These are phyloP conservation scores for Isabelozyma pseudorhagii DNA, from an alignment of 805 yeast genomes.

Conservation along the genomic window DNA sequence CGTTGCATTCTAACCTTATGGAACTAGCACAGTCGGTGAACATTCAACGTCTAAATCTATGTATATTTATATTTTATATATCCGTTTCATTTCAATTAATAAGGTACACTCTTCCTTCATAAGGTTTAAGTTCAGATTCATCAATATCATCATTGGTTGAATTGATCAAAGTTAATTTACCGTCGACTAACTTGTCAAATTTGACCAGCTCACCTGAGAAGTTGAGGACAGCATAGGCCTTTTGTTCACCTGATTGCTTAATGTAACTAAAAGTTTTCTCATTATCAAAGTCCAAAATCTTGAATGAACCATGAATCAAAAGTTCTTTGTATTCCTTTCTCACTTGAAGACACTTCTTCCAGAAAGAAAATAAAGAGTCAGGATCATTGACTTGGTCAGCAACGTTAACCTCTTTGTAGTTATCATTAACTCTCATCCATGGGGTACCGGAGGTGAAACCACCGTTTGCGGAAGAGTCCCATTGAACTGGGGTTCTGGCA, in stretches of 20 bases:
- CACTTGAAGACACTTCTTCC: slow-evolving; percentile 38
- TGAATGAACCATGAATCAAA: slow-evolving; percentile 45
- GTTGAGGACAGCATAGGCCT: slow-evolving; percentile 40
- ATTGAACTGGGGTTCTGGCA: slow-evolving; percentile 56
- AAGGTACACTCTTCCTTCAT: slow-evolving; percentile 44
- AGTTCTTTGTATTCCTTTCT: slow-evolving; percentile 46
- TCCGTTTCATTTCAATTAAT: not conserved
- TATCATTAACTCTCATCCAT: slow-evolving; percentile 53
- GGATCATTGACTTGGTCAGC: slow-evolving; percentile 44
- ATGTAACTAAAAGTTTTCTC: slow-evolving; percentile 38
- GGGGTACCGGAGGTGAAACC: slow-evolving; percentile 50
- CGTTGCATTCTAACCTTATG: not conserved
- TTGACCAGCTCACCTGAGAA: slow-evolving; percentile 31
- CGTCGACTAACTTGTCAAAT: slow-evolving; percentile 24
- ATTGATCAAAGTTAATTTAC: slow-evolving; percentile 16
- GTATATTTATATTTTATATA: too few relatives aligned
- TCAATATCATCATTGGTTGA: slow-evolving; percentile 24
- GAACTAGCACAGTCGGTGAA: not conserved
- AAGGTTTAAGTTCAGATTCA: slow-evolving; percentile 32
- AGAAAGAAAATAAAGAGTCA: slow-evolving; percentile 44
- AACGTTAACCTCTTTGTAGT: slow-evolving; percentile 48
- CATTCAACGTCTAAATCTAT: too few relatives aligned
- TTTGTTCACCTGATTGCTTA: slow-evolving; percentile 31
- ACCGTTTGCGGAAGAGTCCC: slow-evolving; percentile 42
- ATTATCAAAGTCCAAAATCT: slow-evolving; percentile 42